Evolutionary conservation across 768 basidiomycete genomes (phyloP).

Genomic region (Termitomyces heimii): DNA sequence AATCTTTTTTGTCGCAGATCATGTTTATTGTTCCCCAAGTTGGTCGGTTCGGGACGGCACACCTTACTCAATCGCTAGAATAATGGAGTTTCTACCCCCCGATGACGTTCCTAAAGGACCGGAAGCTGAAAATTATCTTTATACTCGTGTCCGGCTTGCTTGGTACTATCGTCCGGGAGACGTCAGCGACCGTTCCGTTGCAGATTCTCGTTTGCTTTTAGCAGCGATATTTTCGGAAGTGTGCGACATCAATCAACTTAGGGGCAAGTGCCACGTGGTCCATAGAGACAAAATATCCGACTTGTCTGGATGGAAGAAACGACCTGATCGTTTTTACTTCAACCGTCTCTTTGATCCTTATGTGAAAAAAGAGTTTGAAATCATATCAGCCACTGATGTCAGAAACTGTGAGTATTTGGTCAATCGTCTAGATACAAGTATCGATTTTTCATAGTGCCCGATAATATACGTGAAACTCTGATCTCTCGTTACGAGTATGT

Average conservation of each 20-base stretch:
- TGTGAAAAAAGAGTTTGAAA: constrained; percentile 97
- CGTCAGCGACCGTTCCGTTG: constrained; percentile 86
- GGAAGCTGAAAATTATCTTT: constrained; percentile 61
- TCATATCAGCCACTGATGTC: constrained; percentile 80
- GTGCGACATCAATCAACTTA: constrained; percentile 90
- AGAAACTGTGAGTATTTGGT: constrained; percentile 67
- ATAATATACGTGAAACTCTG: constrained; percentile 72
- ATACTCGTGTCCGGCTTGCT: constrained; percentile 83
- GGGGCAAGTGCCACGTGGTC: constrained; percentile 88
- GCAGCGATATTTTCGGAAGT: constrained; percentile 97
- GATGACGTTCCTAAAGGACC: constrained; percentile 63
- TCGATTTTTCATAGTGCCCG: constrained; percentile 55
- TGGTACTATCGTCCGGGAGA: constrained; percentile 98
- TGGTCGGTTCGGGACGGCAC: constrained; percentile 92
- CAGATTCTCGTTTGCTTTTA: constrained; percentile 87
- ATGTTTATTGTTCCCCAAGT: constrained; percentile 93
- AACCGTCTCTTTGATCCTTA: constrained; percentile 94
- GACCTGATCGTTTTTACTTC: constrained; percentile 95
- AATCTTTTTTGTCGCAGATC: constrained; percentile 56
- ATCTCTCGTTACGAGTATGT: constrained; percentile 89
- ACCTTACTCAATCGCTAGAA: constrained; percentile 91
- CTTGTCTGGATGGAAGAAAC: constrained; percentile 89
- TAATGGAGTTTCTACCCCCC: constrained; percentile 93
- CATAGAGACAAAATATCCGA: constrained; percentile 96
- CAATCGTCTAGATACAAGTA: constrained; percentile 14